These are phyloP conservation scores for Pistacia vera DNA, from an alignment of 345 rosid genomes.

Conservation along the genomic window DNA sequence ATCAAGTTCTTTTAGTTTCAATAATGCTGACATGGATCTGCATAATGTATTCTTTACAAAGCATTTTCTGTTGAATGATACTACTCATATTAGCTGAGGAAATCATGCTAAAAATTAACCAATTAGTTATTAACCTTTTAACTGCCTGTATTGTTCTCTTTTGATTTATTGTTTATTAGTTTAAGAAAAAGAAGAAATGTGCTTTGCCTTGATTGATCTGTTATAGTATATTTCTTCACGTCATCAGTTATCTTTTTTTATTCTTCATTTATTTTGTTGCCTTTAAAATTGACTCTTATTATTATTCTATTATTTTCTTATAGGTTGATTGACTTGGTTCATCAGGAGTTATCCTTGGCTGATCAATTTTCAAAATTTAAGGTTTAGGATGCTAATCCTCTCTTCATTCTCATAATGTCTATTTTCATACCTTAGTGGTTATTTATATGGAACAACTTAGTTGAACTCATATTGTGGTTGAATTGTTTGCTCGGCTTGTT, in stretches of 20 bases:
- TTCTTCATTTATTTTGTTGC: background rate
- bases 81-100: background rate
- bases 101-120: background rate
- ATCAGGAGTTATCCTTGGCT: conserved; percentile 86
- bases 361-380: conserved; percentile 85
- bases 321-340: conserved; percentile 91
- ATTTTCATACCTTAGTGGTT: background rate
- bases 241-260: background rate
- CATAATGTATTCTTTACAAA: background rate
- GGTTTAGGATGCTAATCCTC: conserved; percentile 40
- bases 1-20: background rate
- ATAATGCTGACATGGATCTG: background rate
- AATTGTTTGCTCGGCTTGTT: conserved; percentile 6
- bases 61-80: background rate
- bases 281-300: background rate
- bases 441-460: background rate
- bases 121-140: conserved; percentile 2
- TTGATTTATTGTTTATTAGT: background rate
- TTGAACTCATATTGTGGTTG: background rate
- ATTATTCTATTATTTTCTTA: conserved; percentile 19
- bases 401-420: background rate
- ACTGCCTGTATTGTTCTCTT: background rate
- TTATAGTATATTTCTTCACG: background rate
- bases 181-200: too few relatives aligned
- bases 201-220: background rate